Evolutionary conservation across 495 filamentous ascomycete genomes (phyloP).

Genomic region (Darksidea phi): DNA sequence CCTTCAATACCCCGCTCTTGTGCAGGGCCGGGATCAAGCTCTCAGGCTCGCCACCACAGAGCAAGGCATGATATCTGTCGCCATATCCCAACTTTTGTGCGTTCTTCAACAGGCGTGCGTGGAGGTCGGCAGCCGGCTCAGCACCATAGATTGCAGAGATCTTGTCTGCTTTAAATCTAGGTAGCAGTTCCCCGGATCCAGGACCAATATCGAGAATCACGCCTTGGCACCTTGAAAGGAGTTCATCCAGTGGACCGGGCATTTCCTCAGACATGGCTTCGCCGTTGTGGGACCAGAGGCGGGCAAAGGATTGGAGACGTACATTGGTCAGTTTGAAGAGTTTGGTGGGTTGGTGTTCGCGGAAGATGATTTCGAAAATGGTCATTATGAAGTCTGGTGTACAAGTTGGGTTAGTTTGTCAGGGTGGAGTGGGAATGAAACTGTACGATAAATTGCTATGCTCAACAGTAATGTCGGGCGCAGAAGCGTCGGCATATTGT

Average conservation of each 20-base stretch:
- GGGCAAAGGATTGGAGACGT: constrained; percentile 27
- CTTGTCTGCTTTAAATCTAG: constrained; percentile 28
- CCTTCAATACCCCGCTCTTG: constrained; percentile 31
- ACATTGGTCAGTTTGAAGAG: constrained; percentile 25
- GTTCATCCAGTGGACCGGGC: constrained; percentile 24
- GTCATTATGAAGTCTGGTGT: constrained; percentile 30
- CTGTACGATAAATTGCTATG: constrained; percentile 25
- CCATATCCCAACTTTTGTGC: constrained; percentile 38
- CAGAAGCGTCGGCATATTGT: constrained; percentile 24
- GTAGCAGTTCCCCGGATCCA: constrained; percentile 39
- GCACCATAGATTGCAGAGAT: constrained; percentile 41
- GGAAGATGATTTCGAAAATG: constrained; percentile 25
- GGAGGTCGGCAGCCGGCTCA: constrained; percentile 42
- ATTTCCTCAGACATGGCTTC: constrained; percentile 34
- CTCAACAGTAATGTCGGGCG: constrained; percentile 22
- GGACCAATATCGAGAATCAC: constrained; percentile 45
- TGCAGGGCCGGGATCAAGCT: constrained; percentile 38
- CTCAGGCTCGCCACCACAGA: constrained; percentile 42
- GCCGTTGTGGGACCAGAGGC: constrained; percentile 33
- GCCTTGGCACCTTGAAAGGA: constrained; percentile 32
- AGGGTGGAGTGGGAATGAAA: background rate
- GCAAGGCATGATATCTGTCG: constrained; percentile 40
- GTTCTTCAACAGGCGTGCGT: constrained; percentile 35
- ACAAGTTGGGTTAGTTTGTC: constrained; percentile 2
- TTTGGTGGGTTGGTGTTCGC: constrained; percentile 13